phyloP scores from a whole-genome alignment of 345 rosid genomes.

The Populus pruinosa region DNA sequence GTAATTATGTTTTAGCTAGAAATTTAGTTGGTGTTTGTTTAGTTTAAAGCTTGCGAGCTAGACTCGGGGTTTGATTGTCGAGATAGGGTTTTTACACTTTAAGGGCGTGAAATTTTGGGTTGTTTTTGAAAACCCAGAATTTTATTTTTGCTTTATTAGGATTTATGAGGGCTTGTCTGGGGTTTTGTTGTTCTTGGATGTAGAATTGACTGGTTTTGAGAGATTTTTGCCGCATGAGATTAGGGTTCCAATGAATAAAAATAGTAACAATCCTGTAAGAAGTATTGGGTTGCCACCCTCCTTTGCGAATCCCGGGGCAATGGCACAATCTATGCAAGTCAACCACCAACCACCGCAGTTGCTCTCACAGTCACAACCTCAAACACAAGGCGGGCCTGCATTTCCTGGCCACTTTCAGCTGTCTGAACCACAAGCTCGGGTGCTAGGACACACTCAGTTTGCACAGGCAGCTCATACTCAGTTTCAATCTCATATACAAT shows the following conservation, averaged over 20 bases:
- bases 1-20: background rate
- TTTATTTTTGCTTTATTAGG: slow-evolving; percentile 4
- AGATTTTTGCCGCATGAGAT: background rate
- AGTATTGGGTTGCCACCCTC: slow-evolving; percentile 30
- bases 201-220: slow-evolving; percentile 19
- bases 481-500: slow-evolving; percentile 25
- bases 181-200: slow-evolving; percentile 6
- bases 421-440: slow-evolving; percentile 47
- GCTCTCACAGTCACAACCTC: slow-evolving; percentile 35
- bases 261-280: slow-evolving; percentile 28
- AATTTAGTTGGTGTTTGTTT: background rate
- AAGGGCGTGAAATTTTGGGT: background rate
- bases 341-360: slow-evolving; percentile 32
- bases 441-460: slow-evolving; percentile 34
- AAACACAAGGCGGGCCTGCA: slow-evolving; percentile 29
- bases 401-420: slow-evolving; percentile 54
- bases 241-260: slow-evolving; percentile 31
- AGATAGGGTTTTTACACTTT: slow-evolving; percentile 6
- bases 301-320: slow-evolving; percentile 31
- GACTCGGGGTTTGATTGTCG: background rate
- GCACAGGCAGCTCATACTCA: slow-evolving; percentile 32
- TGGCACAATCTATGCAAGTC: slow-evolving; percentile 24
- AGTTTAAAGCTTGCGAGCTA: background rate
- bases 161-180: slow-evolving; percentile 4
- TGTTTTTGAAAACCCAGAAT: background rate